A percentile compares a stretch with the other conserved stretches of the same genome.
phyloP scores from a whole-genome alignment of 164 flowering plant species.

The Protea cynaroides region DNA sequence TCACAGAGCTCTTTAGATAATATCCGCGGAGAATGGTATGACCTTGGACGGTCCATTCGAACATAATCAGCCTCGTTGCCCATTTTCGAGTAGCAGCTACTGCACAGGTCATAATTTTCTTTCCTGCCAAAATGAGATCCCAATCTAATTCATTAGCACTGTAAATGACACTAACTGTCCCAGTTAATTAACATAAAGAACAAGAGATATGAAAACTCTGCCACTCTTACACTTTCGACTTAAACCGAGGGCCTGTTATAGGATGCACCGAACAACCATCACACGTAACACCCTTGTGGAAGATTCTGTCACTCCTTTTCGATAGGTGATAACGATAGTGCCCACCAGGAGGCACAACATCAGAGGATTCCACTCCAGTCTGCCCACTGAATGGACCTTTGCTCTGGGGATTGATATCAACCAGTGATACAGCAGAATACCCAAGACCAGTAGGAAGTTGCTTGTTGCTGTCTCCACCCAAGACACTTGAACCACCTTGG shows the following conservation, averaged over 20 bases:
- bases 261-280: not conserved
- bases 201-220: not conserved
- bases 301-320: conserved; percentile 16
- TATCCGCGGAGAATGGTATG: conserved; percentile 20
- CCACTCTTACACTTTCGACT: not conserved
- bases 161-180: not conserved
- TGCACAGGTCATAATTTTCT: conserved; percentile 4
- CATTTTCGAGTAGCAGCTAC: not conserved
- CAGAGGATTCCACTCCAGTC: not conserved
- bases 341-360: not conserved
- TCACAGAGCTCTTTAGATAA: conserved; percentile 16
- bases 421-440: not conserved
- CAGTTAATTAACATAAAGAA: not conserved
- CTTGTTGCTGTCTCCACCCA: conserved; percentile 5
- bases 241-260: not conserved
- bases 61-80: conserved; percentile 8
- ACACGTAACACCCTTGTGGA: not conserved
- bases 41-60: conserved; percentile 53
- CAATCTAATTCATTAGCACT: not conserved
- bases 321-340: not conserved
- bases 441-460: not conserved
- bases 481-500: not conserved
- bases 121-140: not conserved
- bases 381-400: not conserved
- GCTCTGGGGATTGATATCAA: conserved; percentile 1